These are phyloP conservation scores for Cystobasidiaceae sp. DNA, from an alignment of 1,284 basidiomycete genomes.

Conservation along the genomic window DNA sequence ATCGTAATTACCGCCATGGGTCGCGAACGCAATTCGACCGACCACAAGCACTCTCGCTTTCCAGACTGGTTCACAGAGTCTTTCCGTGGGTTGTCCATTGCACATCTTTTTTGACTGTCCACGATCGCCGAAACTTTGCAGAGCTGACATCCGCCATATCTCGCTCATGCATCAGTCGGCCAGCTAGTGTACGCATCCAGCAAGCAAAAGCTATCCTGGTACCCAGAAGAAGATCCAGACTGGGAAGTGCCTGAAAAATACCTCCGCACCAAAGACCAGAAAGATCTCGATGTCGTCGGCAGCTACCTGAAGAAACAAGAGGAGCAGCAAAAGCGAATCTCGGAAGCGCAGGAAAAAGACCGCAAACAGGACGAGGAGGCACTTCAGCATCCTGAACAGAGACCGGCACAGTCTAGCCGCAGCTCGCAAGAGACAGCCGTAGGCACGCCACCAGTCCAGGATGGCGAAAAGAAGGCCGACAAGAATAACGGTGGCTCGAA, in stretches of 20 bases:
- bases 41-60: slow-evolving; percentile 6
- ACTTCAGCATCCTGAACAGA: too few relatives aligned
- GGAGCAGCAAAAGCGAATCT: background rate
- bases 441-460: too few relatives aligned
- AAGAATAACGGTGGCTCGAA: background rate
- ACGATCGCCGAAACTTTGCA: background rate
- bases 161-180: background rate
- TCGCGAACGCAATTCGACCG: slow-evolving; percentile 2
- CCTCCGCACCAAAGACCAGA: slow-evolving; percentile 6
- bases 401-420: too few relatives aligned
- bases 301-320: slow-evolving; percentile 18
- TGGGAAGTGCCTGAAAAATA: slow-evolving; percentile 24
- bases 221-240: slow-evolving; percentile 17
- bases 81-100: slow-evolving; percentile 9
- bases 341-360: background rate
- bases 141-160: background rate
- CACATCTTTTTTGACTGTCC: background rate
- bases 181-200: background rate
- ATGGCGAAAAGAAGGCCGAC: background rate
- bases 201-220: slow-evolving; percentile 14
- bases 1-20: background rate
- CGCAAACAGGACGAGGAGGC: background rate
- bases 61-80: slow-evolving; percentile 29
- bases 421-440: too few relatives aligned
- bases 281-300: slow-evolving; percentile 7